These are phyloP conservation scores for Trichosanthes cucumerina DNA, from an alignment of 306 rosid species.

Conservation along the genomic window DNA sequence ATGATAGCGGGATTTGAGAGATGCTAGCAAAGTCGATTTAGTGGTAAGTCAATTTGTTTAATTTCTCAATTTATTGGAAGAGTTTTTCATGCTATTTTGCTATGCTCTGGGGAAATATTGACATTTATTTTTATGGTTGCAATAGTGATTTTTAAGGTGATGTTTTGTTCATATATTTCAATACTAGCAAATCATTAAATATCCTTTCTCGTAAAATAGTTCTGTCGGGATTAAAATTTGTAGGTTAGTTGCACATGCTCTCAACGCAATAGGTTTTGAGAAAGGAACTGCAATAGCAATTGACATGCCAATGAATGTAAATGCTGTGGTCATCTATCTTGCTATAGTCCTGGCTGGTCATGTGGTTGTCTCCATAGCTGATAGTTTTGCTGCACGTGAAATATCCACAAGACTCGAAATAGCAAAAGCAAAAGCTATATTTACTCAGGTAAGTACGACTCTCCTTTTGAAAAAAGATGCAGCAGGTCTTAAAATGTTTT, in stretches of 20 bases:
- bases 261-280: slow-evolving; percentile 56
- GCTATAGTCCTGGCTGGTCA: slow-evolving; percentile 79
- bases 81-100: background rate
- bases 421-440: slow-evolving; percentile 76
- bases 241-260: slow-evolving; percentile 83
- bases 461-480: slow-evolving; percentile 5
- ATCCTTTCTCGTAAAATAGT: background rate
- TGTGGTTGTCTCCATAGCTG: slow-evolving; percentile 89
- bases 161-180: background rate
- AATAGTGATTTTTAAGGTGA: background rate
- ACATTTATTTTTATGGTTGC: background rate
- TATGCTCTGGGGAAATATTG: background rate
- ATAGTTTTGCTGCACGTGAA: slow-evolving; percentile 88
- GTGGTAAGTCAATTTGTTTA: background rate
- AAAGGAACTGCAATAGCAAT: slow-evolving; percentile 87
- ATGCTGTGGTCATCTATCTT: slow-evolving; percentile 70
- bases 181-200: too few species aligned
- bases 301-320: slow-evolving; percentile 89
- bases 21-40: background rate
- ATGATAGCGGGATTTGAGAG: background rate
- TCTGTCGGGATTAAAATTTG: slow-evolving; percentile 27
- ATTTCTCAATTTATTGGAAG: background rate
- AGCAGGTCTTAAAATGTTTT: background rate
- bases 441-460: slow-evolving; percentile 61
- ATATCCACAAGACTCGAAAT: slow-evolving; percentile 75